Evolutionary conservation across 768 basidiomycete genomes (phyloP), one percentile per base, ranked within the genome.

Genomic region (Russula emetica): DNA sequence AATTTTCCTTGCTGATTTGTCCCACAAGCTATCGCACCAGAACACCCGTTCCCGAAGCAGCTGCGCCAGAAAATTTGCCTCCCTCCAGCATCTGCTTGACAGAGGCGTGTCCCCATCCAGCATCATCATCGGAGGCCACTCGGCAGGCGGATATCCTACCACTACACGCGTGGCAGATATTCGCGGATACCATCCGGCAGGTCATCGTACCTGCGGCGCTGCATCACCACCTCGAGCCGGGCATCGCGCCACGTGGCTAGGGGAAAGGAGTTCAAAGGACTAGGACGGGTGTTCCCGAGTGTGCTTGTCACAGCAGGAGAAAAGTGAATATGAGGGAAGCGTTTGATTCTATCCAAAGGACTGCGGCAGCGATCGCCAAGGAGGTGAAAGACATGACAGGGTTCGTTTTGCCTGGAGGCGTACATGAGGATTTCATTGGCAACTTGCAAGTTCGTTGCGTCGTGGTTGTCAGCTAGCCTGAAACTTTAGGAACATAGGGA

Each of bases 71-170:
- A 63, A 6, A 24, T 60, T n/a, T 5, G 40, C 30, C 0, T 70
- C 66, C 26, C 30, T 71, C 44, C 28, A 55, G 18, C 54, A 67
- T 20, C 38, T 71, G 28, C 54, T 67, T 8, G 61, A 63, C 13
- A 50, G 50, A 18, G 70, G 70, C 26, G 30, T 63, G 13, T 49
- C 57, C 24, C n/a, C n/a, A n/a, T n/a, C n/a, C n/a, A n/a, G n/a
- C n/a, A n/a, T n/a, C n/a, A n/a, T n/a, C n/a, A n/a, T n/a, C n/a
- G n/a, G n/a, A n/a, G n/a, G n/a, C n/a, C n/a, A n/a, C n/a, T n/a
- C n/a, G n/a, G n/a, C n/a, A n/a, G n/a, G n/a, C n/a, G n/a, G n/a
- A n/a, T 44, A 2, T 49, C 30, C 7, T 63, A 2, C 56, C 55
- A 6, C 8, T 26, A 18, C 28, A 16, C 45, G 16, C 42, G n/a